Conservation (phyloP, 2,329 filamentous ascomycete genomes). For the Hypoxylon sp. region DNA sequence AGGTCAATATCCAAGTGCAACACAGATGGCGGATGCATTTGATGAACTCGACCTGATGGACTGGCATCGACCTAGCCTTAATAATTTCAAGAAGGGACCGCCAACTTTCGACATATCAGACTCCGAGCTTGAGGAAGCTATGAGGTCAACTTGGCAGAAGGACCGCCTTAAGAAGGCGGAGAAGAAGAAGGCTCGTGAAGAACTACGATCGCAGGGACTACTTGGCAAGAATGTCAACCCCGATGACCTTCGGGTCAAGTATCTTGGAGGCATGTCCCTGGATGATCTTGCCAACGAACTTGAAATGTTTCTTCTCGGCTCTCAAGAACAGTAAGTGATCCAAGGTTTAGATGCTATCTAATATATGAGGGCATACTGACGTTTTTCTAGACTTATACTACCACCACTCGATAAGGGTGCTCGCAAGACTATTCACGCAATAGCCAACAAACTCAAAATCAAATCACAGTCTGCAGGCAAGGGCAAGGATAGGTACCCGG, state of each 20-base stretch:
- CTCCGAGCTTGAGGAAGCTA: constrained; percentile 73
- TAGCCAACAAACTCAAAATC: constrained; percentile 81
- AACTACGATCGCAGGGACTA: constrained; percentile 75
- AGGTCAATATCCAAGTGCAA: constrained; percentile 59
- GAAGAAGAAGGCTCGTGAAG: constrained; percentile 78
- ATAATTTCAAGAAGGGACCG: constrained; percentile 73
- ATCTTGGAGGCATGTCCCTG: constrained; percentile 78
- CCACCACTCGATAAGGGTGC: constrained; percentile 87
- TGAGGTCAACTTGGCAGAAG: constrained; percentile 74
- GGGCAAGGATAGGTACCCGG: constrained; percentile 79
- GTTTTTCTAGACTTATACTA: constrained; percentile 72
- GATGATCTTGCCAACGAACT: constrained; percentile 81
- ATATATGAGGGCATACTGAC: constrained; percentile 15
- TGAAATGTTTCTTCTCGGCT: constrained; percentile 75
- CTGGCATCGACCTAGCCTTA: constrained; percentile 78
- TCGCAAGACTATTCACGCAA: constrained; percentile 83
- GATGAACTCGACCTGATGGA: constrained; percentile 90
- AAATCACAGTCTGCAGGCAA: constrained; percentile 87
- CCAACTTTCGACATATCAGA: constrained; percentile 74
- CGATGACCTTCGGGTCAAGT: constrained; percentile 77
- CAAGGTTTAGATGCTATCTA: background rate
- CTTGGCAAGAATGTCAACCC: constrained; percentile 71
- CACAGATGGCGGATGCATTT: constrained; percentile 63
- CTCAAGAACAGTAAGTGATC: constrained; percentile 71
- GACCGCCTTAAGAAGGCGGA: constrained; percentile 80